These are phyloP conservation scores for Anethum foeniculum DNA, from an alignment of 140 eudicot species.

Conservation along the genomic window DNA sequence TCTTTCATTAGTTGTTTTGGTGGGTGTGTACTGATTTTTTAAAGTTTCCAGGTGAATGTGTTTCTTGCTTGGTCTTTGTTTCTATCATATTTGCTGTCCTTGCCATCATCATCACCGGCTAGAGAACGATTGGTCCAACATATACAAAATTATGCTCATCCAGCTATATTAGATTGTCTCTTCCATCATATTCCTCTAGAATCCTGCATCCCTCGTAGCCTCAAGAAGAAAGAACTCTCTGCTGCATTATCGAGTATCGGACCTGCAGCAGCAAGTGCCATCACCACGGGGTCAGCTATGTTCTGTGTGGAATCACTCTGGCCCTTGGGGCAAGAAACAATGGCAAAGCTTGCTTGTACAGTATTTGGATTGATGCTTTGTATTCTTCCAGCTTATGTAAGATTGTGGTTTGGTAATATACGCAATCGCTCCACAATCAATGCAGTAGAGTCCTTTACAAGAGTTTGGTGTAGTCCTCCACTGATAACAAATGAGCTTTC, in stretches of 20 bases:
- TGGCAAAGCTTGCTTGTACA: constrained; percentile 84
- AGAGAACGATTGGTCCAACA: constrained; percentile 69
- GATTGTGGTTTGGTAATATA: constrained; percentile 84
- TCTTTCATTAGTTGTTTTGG: neutral
- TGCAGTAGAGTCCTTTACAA: constrained; percentile 84
- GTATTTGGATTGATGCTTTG: constrained; percentile 81
- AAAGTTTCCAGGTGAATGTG: constrained; percentile 57
- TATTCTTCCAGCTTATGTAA: constrained; percentile 88
- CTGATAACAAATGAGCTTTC: constrained; percentile 67
- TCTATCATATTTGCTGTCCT: constrained; percentile 53
- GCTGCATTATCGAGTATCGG: constrained; percentile 40
- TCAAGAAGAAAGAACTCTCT: constrained; percentile 57
- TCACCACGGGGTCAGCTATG: constrained; percentile 47
- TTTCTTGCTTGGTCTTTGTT: constrained; percentile 78
- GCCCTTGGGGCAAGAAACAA: constrained; percentile 59
- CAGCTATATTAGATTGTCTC: constrained; percentile 65
- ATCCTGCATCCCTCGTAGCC: constrained; percentile 27
- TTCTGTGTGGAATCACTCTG: constrained; percentile 63
- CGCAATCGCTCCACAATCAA: constrained; percentile 70
- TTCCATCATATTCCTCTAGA: constrained; percentile 92
- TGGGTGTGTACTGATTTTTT: neutral
- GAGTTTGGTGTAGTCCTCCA: constrained; percentile 86
- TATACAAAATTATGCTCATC: constrained; percentile 52
- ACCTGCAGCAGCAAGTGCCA: constrained; percentile 63
- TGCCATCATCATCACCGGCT: constrained; percentile 54